Conservation (phyloP, 75 land plant genomes). For the Picea glauca region DNA sequence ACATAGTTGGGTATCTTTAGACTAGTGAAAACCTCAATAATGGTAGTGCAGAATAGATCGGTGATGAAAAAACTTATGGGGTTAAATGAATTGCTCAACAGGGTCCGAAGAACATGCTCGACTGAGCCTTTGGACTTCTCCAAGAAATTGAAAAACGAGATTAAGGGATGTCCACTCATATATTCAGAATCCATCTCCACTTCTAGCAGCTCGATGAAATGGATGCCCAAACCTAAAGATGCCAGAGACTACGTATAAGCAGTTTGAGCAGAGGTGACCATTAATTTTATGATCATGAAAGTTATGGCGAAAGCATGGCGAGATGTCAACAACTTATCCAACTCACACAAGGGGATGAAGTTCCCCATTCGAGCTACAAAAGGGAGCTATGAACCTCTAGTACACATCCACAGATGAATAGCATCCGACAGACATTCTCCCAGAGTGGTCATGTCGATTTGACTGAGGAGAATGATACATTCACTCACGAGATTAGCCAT, state of each 20-base stretch:
- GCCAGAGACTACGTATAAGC: neutral
- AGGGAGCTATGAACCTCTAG: no score
- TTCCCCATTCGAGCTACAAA: conserved; percentile 51
- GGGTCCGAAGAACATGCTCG: neutral
- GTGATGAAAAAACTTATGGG: neutral
- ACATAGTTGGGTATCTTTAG: neutral
- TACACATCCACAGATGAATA: no score
- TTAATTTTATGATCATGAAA: neutral
- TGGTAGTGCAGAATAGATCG: conserved; percentile 6
- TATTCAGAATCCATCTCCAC: no score
- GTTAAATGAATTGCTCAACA: neutral
- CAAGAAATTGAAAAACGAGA: neutral
- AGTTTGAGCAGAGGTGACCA: neutral
- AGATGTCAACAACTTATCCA: conserved; percentile 44
- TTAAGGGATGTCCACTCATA: neutral
- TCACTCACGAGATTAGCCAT: no score
- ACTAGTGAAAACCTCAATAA: neutral
- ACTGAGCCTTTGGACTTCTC: neutral
- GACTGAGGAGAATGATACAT: no score
- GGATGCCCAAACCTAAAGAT: neutral
- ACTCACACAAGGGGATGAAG: conserved; percentile 52
- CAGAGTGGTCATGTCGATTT: no score
- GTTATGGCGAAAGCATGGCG: conserved; percentile 34
- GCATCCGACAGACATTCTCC: no score
- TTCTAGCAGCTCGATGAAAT: neutral